Conservation (phyloP, 2,329 filamentous ascomycete genomes). For the Talaromyces albobiverticillius region DNA sequence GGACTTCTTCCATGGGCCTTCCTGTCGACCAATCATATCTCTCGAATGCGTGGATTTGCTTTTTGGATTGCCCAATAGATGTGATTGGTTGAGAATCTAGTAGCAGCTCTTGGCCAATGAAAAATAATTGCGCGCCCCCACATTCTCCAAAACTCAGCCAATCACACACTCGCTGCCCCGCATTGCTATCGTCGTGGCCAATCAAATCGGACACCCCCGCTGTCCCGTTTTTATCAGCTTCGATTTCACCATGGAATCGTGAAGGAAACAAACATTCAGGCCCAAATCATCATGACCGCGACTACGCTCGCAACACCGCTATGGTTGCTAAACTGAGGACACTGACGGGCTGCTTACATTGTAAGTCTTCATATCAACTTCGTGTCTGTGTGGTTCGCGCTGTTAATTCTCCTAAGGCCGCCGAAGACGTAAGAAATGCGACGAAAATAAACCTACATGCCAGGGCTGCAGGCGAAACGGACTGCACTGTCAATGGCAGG, state of each 20-base stretch:
- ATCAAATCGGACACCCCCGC: background rate
- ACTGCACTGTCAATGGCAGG: slow-evolving; percentile 8
- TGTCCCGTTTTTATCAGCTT: background rate
- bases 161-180: too few relatives aligned
- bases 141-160: background rate
- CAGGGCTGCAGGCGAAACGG: slow-evolving; percentile 3
- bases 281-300: background rate
- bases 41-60: too few relatives aligned
- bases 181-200: background rate
- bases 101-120: background rate
- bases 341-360: slow-evolving; percentile 8
- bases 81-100: background rate
- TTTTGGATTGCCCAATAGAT: background rate
- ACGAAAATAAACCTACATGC: slow-evolving; percentile 6
- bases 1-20: too few relatives aligned
- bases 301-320: background rate
- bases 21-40: too few relatives aligned
- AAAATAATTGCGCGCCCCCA: slow-evolving; percentile 6
- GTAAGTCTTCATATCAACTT: background rate
- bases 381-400: background rate
- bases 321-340: slow-evolving; percentile 13
- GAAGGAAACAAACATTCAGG: background rate
- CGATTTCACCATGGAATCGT: too few relatives aligned
- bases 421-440: slow-evolving; percentile 12
- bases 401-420: too few relatives aligned